Evolutionary conservation across 2,329 filamentous ascomycete species (phyloP), one percentile per base, ranked within the genome.

Genomic region (Colletotrichum sp.): DNA sequence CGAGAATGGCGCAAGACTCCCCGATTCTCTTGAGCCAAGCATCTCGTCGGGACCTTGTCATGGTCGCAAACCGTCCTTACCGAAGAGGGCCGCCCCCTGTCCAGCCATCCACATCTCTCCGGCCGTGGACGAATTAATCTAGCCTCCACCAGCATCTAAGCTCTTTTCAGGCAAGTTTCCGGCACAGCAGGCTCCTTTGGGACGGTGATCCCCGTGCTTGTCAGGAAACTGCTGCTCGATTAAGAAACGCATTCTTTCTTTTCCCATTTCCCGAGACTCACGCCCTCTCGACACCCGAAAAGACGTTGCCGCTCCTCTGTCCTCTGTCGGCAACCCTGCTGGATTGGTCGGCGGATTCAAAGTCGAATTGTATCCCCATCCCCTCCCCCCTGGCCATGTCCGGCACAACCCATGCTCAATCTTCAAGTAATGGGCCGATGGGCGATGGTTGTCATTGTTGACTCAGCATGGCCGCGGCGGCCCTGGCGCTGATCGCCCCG

Each of bases 121-220:
- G 63, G 39, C 55, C 65, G 30, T 59, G 59, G 24, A 73, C 73
- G 49, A 73, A 75, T 73, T 69, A 70, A 69, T 67, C 76, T 73
- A 62, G 39, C 39, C 55, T 66, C 65, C 39, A 55, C 44, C 44
- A 13, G 72, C 18, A 55, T 79, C 81, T 84, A 85, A 80, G 75
- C 84, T 82, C 65, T 72, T 85, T 86, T 79, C 52, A 84, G 84
- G 80, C 81, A 81, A 77, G 78, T 79, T 74, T 81, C 80, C 85
- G 85, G 85, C 81, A 79, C 80, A 81, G 80, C 78, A 84, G 80
- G 77, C 81, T 81, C 83, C 81, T 83, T 83, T 83, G 76, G 80
- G 81, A 83, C 79, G 79, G 82, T 80, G 82, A 84, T 84, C 83
- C 80, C 79, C 79, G 80, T 78, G 81, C 81, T 81, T 82, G 80